Conservation (phyloP, 2,329 filamentous ascomycete genomes). For the Ilyonectria robusta region DNA sequence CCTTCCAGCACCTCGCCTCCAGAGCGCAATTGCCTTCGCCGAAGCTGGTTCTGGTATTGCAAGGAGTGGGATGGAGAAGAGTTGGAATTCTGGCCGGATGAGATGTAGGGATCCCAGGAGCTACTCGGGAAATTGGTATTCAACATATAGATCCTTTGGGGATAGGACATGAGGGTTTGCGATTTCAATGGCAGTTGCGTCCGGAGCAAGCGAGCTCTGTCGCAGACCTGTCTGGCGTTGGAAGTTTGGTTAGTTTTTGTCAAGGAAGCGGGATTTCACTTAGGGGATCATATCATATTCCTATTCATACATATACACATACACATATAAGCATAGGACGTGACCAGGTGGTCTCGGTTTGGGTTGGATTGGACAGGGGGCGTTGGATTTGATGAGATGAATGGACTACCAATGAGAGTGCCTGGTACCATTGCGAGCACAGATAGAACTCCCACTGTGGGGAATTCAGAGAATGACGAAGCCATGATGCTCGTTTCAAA, state of each 20-base stretch:
- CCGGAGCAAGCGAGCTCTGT: not conserved
- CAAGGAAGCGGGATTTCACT: not conserved
- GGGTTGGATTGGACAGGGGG: conserved; percentile 16
- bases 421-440: conserved; percentile 6
- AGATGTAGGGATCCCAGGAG: conserved; percentile 45
- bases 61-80: conserved; percentile 53
- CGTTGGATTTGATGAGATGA: conserved; percentile 19
- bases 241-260: conserved; percentile 4
- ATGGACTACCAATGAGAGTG: not conserved
- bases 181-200: not conserved
- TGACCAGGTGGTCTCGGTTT: conserved; percentile 3
- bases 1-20: conserved; percentile 42
- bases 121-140: not conserved
- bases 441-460: conserved; percentile 22
- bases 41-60: conserved; percentile 60
- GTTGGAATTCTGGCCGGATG: conserved; percentile 48
- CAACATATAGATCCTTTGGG: not conserved
- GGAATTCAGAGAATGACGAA: conserved; percentile 13
- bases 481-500: not conserved
- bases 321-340: conserved; percentile 14
- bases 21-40: conserved; percentile 52
- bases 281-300: not conserved
- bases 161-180: not conserved
- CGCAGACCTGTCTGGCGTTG: conserved; percentile 20
- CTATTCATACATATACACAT: conserved; percentile 12